phyloP scores from a whole-genome alignment of 441 rosid species.

The Mallotus repandus region DNA sequence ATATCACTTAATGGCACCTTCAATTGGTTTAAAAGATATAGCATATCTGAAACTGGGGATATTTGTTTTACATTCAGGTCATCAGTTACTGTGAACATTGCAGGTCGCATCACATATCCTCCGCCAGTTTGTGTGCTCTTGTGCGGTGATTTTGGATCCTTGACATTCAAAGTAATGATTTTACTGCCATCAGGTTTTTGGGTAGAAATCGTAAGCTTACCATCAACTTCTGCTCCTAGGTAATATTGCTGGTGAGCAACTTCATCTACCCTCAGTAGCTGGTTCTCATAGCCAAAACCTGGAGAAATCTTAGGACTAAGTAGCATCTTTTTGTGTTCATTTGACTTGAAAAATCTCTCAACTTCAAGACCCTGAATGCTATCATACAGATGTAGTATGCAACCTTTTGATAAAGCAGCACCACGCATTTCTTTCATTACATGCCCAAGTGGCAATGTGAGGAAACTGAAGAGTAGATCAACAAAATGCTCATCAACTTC shows the following conservation, averaged over 20 bases:
- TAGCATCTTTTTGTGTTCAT: slow-evolving; percentile 16
- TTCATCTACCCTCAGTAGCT: slow-evolving; percentile 23
- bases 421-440: slow-evolving; percentile 13
- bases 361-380: slow-evolving; percentile 22
- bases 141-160: slow-evolving; percentile 18
- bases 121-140: neutral
- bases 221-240: no score
- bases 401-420: neutral
- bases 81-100: slow-evolving; percentile 26
- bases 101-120: slow-evolving; percentile 19
- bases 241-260: neutral
- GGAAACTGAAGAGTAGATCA: slow-evolving; percentile 34
- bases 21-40: slow-evolving; percentile 13
- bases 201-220: no score
- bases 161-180: neutral
- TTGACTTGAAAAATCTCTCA: slow-evolving; percentile 14
- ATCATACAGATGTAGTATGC: slow-evolving; percentile 22
- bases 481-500: slow-evolving; percentile 31
- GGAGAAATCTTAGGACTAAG: slow-evolving; percentile 26
- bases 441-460: slow-evolving; percentile 28
- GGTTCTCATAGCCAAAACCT: slow-evolving; percentile 18
- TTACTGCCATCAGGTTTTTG: neutral
- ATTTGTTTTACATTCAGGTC: slow-evolving; percentile 17
- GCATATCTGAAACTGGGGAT: neutral
- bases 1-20: slow-evolving; percentile 11